phyloP scores from a whole-genome alignment of 805 yeast species.

The Metschnikowia hibisci region DNA sequence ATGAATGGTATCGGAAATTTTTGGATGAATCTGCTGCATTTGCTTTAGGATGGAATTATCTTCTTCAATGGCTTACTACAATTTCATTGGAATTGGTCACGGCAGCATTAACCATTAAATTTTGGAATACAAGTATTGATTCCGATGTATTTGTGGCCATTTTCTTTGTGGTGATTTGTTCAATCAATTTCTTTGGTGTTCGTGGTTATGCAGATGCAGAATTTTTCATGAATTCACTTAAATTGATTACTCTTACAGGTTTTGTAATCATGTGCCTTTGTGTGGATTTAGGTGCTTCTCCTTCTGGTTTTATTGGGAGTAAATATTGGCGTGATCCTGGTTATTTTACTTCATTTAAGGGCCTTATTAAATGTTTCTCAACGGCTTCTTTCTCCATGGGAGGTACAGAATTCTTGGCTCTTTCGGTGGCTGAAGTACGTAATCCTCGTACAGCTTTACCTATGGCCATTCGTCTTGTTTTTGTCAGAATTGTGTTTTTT shows the following conservation, averaged over 20 bases:
- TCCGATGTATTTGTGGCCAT: constrained; percentile 57
- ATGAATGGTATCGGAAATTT: constrained; percentile 27
- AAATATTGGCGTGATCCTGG: constrained; percentile 41
- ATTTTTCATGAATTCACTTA: constrained; percentile 35
- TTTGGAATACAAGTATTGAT: constrained; percentile 50
- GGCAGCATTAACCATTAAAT: constrained; percentile 48
- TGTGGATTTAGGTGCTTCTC: constrained; percentile 33
- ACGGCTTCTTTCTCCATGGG: constrained; percentile 41
- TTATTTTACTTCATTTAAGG: constrained; percentile 36
- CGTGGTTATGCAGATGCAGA: constrained; percentile 47
- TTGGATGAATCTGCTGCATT: constrained; percentile 37
- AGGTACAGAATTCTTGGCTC: constrained; percentile 38
- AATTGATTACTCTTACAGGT: constrained; percentile 36
- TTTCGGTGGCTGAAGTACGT: constrained; percentile 36
- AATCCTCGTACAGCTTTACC: constrained; percentile 40
- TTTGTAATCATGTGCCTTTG: constrained; percentile 40
- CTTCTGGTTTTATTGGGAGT: constrained; percentile 37
- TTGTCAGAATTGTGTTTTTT: constrained; percentile 35
- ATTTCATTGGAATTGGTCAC: constrained; percentile 21
- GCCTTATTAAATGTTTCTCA: constrained; percentile 36
- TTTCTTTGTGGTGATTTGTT: constrained; percentile 43
- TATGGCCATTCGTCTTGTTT: constrained; percentile 38
- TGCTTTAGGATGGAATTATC: constrained; percentile 38
- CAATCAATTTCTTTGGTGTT: constrained; percentile 45
- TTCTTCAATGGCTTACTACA: constrained; percentile 26